These are phyloP conservation scores for Crucihimalaya himalaica DNA, from an alignment of 345 rosid species.

Conservation along the genomic window DNA sequence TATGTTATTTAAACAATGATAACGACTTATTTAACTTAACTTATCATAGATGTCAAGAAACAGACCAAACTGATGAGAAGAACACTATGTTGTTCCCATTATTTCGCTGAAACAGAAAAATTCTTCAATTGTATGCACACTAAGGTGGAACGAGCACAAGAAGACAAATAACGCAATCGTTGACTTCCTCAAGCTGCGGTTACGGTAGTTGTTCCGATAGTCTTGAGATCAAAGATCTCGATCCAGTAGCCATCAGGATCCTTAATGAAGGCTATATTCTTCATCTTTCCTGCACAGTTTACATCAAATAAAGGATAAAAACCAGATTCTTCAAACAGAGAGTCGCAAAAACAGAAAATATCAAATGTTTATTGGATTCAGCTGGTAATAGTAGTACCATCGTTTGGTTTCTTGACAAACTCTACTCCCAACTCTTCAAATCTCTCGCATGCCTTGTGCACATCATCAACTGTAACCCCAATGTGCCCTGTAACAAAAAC, in stretches of 20 bases:
- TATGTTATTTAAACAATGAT: neutral
- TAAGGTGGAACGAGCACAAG: conserved; percentile 21
- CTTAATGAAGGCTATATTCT: conserved; percentile 87
- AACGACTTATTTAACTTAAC: neutral
- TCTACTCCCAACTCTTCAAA: conserved; percentile 87
- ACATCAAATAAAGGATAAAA: neutral
- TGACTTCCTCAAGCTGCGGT: conserved; percentile 48
- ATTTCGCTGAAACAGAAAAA: conserved; percentile 7
- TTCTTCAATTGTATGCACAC: neutral
- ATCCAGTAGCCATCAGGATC: conserved; percentile 99
- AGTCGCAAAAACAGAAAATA: neutral
- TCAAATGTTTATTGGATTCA: neutral
- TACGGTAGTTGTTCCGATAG: conserved; percentile 45
- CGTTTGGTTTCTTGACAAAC: conserved; percentile 81
- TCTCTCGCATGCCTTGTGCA: conserved; percentile 91
- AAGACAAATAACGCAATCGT: neutral
- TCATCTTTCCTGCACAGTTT: conserved; percentile 74
- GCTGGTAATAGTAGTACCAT: conserved; percentile 49
- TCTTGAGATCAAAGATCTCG: conserved; percentile 84
- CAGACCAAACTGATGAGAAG: neutral
- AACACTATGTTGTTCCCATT: neutral
- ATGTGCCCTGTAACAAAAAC: conserved; percentile 69
- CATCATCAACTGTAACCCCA: conserved; percentile 92
- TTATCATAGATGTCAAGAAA: conserved; percentile 8
- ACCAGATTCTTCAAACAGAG: neutral